Conservation (phyloP, 2,329 filamentous ascomycete species). For the Neopestalotiopsis sp. region DNA sequence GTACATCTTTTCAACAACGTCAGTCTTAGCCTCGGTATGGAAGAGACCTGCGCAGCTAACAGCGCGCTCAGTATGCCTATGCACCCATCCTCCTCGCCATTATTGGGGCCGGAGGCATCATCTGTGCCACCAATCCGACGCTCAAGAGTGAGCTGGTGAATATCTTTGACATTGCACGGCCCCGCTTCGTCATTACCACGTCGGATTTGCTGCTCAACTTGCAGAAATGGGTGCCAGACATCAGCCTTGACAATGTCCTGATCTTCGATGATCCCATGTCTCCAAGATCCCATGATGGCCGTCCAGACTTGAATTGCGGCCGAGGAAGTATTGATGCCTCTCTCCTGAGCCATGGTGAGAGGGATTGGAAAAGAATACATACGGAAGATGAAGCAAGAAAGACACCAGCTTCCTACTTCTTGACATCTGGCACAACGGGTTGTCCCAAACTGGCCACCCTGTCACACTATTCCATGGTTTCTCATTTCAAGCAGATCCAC, state of each 20-base stretch:
- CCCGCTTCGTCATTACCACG: conserved; percentile 50
- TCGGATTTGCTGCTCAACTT: conserved; percentile 22
- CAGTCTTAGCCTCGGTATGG: conserved; percentile 1
- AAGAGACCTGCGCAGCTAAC: background rate
- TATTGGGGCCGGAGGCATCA: conserved; percentile 52
- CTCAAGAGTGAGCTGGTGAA: conserved; percentile 55
- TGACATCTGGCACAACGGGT: conserved; percentile 43
- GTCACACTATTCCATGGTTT: conserved; percentile 40
- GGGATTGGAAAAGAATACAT: conserved; percentile 23
- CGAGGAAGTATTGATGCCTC: conserved; percentile 37
- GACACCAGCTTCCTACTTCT: conserved; percentile 34
- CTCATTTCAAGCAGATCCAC: conserved; percentile 36
- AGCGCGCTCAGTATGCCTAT: conserved; percentile 41
- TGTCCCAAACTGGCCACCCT: conserved; percentile 46
- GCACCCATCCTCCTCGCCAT: conserved; percentile 45
- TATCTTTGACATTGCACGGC: conserved; percentile 47
- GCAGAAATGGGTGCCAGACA: conserved; percentile 5
- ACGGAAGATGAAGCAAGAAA: conserved; percentile 27
- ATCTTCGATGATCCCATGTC: background rate
- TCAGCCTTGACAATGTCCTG: background rate
- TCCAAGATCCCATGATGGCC: background rate
- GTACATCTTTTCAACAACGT: conserved; percentile 15
- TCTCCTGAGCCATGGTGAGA: conserved; percentile 24
- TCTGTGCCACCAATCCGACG: conserved; percentile 56
- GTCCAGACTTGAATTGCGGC: background rate